Evolutionary conservation across 139 green algal species (phyloP).

Genomic region (Picochlorum sp.): DNA sequence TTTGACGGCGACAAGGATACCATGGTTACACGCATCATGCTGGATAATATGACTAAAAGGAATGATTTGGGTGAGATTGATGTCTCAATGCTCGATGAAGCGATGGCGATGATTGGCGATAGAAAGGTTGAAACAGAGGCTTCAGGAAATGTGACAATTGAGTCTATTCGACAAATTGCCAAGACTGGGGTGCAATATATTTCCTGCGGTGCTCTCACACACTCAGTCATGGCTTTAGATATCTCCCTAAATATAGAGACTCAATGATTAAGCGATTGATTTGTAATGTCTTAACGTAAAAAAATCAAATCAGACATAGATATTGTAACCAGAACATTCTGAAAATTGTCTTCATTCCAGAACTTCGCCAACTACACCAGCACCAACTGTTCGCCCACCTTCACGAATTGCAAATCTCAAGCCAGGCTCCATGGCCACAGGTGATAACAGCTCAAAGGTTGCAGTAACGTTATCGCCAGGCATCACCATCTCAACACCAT

Average conservation of each 20-base stretch:
- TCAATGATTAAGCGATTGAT: neutral
- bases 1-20: conserved; percentile 1
- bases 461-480: conserved; percentile 91
- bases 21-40: conserved; percentile 75
- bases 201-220: conserved; percentile 82
- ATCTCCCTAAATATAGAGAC: conserved; percentile 82
- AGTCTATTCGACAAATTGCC: conserved; percentile 72
- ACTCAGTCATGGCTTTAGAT: conserved; percentile 87
- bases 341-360: conserved; percentile 1
- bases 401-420: conserved; percentile 94
- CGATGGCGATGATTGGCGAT: conserved; percentile 34
- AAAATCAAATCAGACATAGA: neutral
- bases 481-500: conserved; percentile 94
- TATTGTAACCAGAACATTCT: neutral
- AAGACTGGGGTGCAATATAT: conserved; percentile 85
- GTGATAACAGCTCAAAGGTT: conserved; percentile 74
- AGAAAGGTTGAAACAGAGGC: conserved; percentile 80
- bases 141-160: conserved; percentile 85
- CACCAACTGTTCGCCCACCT: conserved; percentile 87
- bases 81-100: conserved; percentile 57
- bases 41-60: conserved; percentile 93
- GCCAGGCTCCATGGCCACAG: conserved; percentile 70
- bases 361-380: conserved; percentile 78
- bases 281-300: too few relatives aligned
- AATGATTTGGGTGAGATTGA: conserved; percentile 54